Percentiles rank a stretch among this genome's conserved stretches.
phyloP scores from a whole-genome alignment of 2,329 filamentous ascomycete genomes.

The Coniochaeta prunicola region DNA sequence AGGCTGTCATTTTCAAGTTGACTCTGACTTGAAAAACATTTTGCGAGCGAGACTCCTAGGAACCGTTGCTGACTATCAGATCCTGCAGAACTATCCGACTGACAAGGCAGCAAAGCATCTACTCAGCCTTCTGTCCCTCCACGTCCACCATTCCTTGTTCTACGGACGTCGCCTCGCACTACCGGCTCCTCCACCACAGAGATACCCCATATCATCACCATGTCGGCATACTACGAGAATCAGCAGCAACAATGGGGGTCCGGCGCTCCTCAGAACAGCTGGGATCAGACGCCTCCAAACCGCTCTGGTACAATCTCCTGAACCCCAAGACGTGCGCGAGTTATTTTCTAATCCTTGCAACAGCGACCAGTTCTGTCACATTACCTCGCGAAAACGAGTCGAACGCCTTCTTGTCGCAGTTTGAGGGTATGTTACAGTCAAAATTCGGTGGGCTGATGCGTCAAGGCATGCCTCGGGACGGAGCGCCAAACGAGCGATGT shows the following conservation, averaged over 20 bases:
- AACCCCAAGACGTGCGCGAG: conserved; percentile 1
- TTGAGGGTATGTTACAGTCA: conserved; percentile 24
- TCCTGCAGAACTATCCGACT: not conserved
- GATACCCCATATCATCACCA: conserved; percentile 5
- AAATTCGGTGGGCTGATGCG: not conserved
- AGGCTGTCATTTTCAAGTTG: not conserved
- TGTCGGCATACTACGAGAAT: conserved; percentile 20
- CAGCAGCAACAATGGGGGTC: conserved; percentile 13
- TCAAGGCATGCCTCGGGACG: not conserved
- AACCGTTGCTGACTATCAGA: not conserved
- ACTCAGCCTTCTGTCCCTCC: not conserved
- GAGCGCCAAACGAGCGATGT: not conserved
- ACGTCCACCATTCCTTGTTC: too few relatives aligned
- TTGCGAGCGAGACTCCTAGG: not conserved
- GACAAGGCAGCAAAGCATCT: not conserved
- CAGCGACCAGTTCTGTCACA: conserved; percentile 25
- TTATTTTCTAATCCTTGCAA: not conserved
- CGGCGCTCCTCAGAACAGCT: conserved; percentile 12
- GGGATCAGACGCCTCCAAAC: conserved; percentile 20
- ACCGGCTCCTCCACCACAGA: not conserved
- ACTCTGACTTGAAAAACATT: not conserved
- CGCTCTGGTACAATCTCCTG: conserved; percentile 16
- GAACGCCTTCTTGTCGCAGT: conserved; percentile 24
- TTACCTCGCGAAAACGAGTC: conserved; percentile 23
- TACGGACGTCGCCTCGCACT: not conserved